Percentiles rank a stretch among this genome's conserved stretches.
Conservation (phyloP, 1,139 yeast genomes). For the Yamadazyma sp. region DNA sequence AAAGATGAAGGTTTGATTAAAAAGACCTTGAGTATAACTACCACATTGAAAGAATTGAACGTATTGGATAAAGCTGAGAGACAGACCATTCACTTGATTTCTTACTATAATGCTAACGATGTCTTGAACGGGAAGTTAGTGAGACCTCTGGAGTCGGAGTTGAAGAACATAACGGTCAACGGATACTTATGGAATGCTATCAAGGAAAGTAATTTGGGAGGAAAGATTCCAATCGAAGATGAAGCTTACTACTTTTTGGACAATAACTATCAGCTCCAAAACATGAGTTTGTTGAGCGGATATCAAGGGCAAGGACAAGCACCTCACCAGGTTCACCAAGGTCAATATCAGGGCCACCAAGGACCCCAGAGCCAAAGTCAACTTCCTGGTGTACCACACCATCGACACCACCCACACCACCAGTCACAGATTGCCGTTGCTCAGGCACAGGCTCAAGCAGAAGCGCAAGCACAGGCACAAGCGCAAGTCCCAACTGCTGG, state of each 20-base stretch:
- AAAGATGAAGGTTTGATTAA: conserved; percentile 78
- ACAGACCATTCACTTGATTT: conserved; percentile 69
- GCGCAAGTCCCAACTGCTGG: not conserved
- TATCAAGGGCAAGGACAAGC: conserved; percentile 2
- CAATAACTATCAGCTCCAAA: conserved; percentile 44
- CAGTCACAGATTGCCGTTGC: conserved; percentile 4
- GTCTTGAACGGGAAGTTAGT: conserved; percentile 57
- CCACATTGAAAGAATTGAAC: conserved; percentile 36
- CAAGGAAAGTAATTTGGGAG: conserved; percentile 62
- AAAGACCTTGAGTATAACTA: conserved; percentile 69
- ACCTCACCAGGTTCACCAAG: conserved; percentile 5
- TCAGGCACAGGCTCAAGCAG: not conserved
- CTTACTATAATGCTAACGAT: conserved; percentile 77
- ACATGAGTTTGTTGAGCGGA: conserved; percentile 28
- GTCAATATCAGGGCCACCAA: conserved; percentile 3
- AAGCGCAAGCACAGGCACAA: not conserved
- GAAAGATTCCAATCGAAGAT: conserved; percentile 51
- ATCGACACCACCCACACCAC: conserved; percentile 5
- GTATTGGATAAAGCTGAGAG: conserved; percentile 25
- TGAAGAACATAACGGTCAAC: conserved; percentile 55
- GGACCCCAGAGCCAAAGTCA: not conserved
- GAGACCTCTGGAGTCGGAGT: conserved; percentile 58
- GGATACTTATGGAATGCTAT: conserved; percentile 61
- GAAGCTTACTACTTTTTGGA: conserved; percentile 55
- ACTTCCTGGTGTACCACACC: conserved; percentile 1